phyloP scores from a whole-genome alignment of 768 basidiomycete species.

The Tricholoma flavovirens region DNA sequence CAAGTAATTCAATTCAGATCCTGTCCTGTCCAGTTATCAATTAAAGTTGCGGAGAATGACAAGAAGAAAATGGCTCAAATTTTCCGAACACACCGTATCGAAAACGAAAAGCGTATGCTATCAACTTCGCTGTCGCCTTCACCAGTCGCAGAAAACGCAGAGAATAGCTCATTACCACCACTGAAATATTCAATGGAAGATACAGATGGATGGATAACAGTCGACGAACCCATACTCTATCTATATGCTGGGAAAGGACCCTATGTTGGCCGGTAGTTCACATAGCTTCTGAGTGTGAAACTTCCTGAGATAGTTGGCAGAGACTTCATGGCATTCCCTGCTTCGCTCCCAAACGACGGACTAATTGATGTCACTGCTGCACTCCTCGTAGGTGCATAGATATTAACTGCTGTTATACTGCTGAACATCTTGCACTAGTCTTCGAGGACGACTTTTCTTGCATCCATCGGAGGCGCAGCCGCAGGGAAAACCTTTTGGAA shows the following conservation, averaged over 20 bases:
- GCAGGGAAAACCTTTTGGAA: conserved; percentile 60
- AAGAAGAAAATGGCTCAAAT: conserved; percentile 64
- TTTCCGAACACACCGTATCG: conserved; percentile 33
- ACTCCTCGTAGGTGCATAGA: conserved; percentile 41
- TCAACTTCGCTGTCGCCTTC: conserved; percentile 8
- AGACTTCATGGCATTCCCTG: conserved; percentile 82
- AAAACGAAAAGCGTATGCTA: conserved; percentile 14
- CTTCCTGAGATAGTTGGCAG: conserved; percentile 25
- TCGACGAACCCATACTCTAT: conserved; percentile 64
- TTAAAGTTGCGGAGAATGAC: conserved; percentile 65
- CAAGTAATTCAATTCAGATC: conserved; percentile 49
- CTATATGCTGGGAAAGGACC: conserved; percentile 78
- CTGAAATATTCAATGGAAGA: conserved; percentile 38
- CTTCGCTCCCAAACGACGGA: conserved; percentile 75
- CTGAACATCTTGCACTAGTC: conserved; percentile 25
- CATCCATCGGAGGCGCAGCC: conserved; percentile 54
- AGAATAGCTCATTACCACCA: conserved; percentile 34
- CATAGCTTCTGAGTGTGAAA: background rate
- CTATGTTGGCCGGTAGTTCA: conserved; percentile 55
- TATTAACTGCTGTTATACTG: background rate
- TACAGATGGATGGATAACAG: conserved; percentile 62
- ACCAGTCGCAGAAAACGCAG: background rate
- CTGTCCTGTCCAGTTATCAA: conserved; percentile 66
- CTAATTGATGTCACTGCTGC: conserved; percentile 68
- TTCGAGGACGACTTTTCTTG: conserved; percentile 45